Base-by-base conservation (phyloP, 768 basidiomycete genomes). In the Podaxis sp. region DNA sequence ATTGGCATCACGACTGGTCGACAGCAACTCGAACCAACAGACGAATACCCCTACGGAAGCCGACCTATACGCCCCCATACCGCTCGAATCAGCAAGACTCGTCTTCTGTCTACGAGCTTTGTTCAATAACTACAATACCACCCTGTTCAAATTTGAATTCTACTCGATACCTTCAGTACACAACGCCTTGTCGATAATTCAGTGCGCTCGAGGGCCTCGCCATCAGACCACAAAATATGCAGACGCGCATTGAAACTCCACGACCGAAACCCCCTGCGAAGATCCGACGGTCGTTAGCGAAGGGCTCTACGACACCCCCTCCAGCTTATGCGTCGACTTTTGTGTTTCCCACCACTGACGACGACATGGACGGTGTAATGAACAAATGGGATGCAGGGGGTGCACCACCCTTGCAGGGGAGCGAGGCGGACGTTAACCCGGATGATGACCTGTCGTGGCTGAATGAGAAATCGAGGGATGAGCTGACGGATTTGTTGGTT, bases 251-350 rank as follows among this genome's bases (percentile, higher is more conserved):
- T 51, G 77, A 77, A 44, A 87, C 87, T 13, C 85, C 88, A 22
- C 22, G 89, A 52, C 90, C 90, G 3, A 79, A 84, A 13, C 90
- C 90, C 4, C 90, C 90, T 44, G 89, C 88, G 3, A 86, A 86
- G 76, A 73, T 80, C 26, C 84, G 88, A 58, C 82, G 87, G 53
- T 74, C 81, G 38, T 72, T 75, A 33, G 76, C 78, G 41, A 74
- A 76, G 58, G 58, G 59, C 11, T 67, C 71, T 13, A 64, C 68
- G 28, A 74, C 85, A 3, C 86, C 86, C 2, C 86, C 86, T 26
- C 85, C 86, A 0, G 75, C 81, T 2, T 90, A 90, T 72, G 82
- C 76, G 44, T 77, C 78, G 24, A 74, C 79, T 11, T 72, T 77
- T 72, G 56, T 73, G 63, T 66, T 75, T 67, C 73, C 75, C 17